Evolutionary conservation across 306 rosid species (phyloP), one percentile per base, ranked within the genome.

Genomic region (Cucurbita pepo): DNA sequence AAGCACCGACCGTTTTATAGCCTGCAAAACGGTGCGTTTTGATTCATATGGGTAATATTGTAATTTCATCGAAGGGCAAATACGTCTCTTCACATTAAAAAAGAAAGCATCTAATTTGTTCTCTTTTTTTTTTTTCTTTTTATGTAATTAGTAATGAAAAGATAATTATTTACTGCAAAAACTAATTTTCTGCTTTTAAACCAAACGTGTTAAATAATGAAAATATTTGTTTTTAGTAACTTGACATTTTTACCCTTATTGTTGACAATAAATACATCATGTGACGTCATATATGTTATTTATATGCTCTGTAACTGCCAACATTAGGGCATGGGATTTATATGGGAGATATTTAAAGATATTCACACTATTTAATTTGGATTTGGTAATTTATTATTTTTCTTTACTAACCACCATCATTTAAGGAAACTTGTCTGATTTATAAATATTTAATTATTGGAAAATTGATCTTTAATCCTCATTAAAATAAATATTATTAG

Each of bases 1-100:
- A 34, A 69, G 47, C 59, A 50, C 74, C 59, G 74, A 69, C 74
- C 74, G 15, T 43, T 69, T 30, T 69, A 69, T 69, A 69, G 73
- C 58, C 6, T 67, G 7, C 3, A 8, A 50, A 69, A 50, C 73
- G 58, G 56, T 7, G 45, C 73, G 73, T 69, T 48, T 50, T 22
- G 14, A 6, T 13, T 67, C 0, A 5, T 12, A 30, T 14, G 74
- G 74, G 47, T 10, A 69, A 8, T 30, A 1, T 5, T 21, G 74
- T 69, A 69, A 34, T 51, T 50, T 51, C 16, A 0, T 9, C 0
- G 5, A 9, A 19, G 16, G 56, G 10, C 5, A 65, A 43, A 38
- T 62, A 13, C 54, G 53, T 2, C 10, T 8, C 0, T 64, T 43
- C 34, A 5, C 15, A 9, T 40, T n/a, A 0, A 15, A 36, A 15